phyloP scores from a whole-genome alignment of 352 stramenopile species.

The Plasmopara viticola region DNA sequence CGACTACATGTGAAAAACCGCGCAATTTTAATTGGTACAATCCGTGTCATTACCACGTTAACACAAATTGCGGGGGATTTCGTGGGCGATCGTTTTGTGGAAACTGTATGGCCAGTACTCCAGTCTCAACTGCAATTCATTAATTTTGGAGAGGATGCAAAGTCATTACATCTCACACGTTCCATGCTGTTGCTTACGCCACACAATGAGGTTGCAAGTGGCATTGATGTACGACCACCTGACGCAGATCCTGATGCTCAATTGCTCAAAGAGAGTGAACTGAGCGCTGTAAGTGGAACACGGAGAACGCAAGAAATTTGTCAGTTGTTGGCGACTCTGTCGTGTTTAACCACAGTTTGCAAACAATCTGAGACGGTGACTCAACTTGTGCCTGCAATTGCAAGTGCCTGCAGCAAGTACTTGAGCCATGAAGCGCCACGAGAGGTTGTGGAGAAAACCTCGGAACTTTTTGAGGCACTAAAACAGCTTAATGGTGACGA shows the following conservation, averaged over 20 bases:
- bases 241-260: background rate
- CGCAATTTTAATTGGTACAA: slow-evolving; percentile 50
- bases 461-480: slow-evolving; percentile 39
- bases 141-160: slow-evolving; percentile 21
- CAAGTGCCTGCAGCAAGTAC: slow-evolving; percentile 34
- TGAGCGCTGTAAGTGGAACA: slow-evolving; percentile 19
- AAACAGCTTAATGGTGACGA: slow-evolving; percentile 60
- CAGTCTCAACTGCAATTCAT: slow-evolving; percentile 37
- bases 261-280: slow-evolving; percentile 2
- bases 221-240: background rate
- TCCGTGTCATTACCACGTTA: slow-evolving; percentile 47
- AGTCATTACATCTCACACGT: slow-evolving; percentile 37
- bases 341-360: slow-evolving; percentile 46
- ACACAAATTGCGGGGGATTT: slow-evolving; percentile 62
- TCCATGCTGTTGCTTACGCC: slow-evolving; percentile 57
- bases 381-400: slow-evolving; percentile 57
- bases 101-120: slow-evolving; percentile 68
- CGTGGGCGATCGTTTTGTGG: slow-evolving; percentile 72
- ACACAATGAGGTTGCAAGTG: slow-evolving; percentile 3
- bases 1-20: slow-evolving; percentile 50
- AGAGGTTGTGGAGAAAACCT: slow-evolving; percentile 32
- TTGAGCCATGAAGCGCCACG: slow-evolving; percentile 29
- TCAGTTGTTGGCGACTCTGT: slow-evolving; percentile 49
- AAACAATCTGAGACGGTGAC: slow-evolving; percentile 38
- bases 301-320: slow-evolving; percentile 55